Conservation (phyloP, 2,329 filamentous ascomycete genomes). For the Phaeomoniella chlamydospora region DNA sequence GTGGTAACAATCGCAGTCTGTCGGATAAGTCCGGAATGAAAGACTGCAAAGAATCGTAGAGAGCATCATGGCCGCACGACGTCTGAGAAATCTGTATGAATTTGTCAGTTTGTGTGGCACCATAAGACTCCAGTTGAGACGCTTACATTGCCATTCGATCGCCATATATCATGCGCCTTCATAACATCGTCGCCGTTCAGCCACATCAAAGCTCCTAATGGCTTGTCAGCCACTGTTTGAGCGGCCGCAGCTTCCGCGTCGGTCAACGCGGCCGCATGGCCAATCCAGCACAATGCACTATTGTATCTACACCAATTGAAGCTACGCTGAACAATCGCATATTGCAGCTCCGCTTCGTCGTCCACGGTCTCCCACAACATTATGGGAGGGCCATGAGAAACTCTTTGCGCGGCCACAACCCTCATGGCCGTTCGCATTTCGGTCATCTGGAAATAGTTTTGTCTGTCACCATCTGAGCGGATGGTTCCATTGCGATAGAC, state of each 20-base stretch:
- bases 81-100: constrained; percentile 1
- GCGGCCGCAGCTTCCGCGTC: constrained; percentile 19
- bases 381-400: constrained; percentile 23
- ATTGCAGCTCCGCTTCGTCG: constrained; percentile 20
- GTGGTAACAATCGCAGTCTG: constrained; percentile 5
- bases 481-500: constrained; percentile 27
- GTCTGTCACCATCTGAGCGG: constrained; percentile 22
- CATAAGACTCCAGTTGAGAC: no score
- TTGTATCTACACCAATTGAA: constrained; percentile 33
- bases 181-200: constrained; percentile 30
- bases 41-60: constrained; percentile 14
- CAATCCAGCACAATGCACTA: constrained; percentile 29
- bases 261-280: constrained; percentile 19
- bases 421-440: constrained; percentile 26
- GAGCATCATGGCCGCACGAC: constrained; percentile 13
- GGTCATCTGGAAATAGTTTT: constrained; percentile 29
- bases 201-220: constrained; percentile 31
- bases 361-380: constrained; percentile 31
- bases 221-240: constrained; percentile 19
- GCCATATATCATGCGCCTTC: constrained; percentile 27
- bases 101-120: background rate
- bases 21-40: constrained; percentile 13
- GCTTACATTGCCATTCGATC: constrained; percentile 15
- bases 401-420: constrained; percentile 28
- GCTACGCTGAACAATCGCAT: constrained; percentile 27